Evolutionary conservation across 768 basidiomycete genomes (phyloP), one percentile per base, ranked within the genome.

Genomic region (Leccinum boreale): DNA sequence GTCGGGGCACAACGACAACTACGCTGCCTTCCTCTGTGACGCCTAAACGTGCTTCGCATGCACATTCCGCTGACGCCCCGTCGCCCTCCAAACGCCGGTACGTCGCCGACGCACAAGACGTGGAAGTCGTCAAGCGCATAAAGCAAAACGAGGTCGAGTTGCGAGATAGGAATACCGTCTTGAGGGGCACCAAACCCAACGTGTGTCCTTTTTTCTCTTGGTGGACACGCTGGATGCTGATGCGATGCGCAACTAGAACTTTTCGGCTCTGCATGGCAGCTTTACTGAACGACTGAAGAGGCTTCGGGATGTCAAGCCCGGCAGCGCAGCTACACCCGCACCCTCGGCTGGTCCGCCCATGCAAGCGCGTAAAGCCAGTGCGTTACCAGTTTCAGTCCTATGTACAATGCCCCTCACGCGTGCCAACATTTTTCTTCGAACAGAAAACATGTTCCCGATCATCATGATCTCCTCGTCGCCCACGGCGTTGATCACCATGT

Each of bases 381-480:
- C 60, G 87, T 78, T 0, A 31, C 24, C 9, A 3, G 11, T 36
- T 28, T 39, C 0, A 31, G 15, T 1, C 45, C 47, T 15, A 6
- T 1, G 1, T 10, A 11, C 6, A 3, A 1, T 21, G 1, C 19
- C 12, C 10, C n/a, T 23, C n/a, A 23, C 17, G 15, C 31, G 26
- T 15, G 17, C 33, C 46, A 21, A 47, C 23, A 23, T 4, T 4
- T 1, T 15, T 10, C 29, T 21, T 33, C 4, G 24, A 17, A 7
- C 71, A 91, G 87, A 83, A 62, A 85, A 85, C 67, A 85, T 82
- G 66, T 89, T 89, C 73, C 96, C 96, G 0, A 98, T 99, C 67
- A 97, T 98, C 73, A 90, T 98, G 78, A 94, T 99, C 45, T 96
- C 95, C 0, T 96, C 94, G 0, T 94, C 15, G 17, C 94, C 94